Percentiles rank a stretch among this genome's conserved stretches.
These are phyloP conservation scores for Teratosphaeria nubilosa DNA, from an alignment of 2,329 filamentous ascomycete genomes.

Conservation along the genomic window DNA sequence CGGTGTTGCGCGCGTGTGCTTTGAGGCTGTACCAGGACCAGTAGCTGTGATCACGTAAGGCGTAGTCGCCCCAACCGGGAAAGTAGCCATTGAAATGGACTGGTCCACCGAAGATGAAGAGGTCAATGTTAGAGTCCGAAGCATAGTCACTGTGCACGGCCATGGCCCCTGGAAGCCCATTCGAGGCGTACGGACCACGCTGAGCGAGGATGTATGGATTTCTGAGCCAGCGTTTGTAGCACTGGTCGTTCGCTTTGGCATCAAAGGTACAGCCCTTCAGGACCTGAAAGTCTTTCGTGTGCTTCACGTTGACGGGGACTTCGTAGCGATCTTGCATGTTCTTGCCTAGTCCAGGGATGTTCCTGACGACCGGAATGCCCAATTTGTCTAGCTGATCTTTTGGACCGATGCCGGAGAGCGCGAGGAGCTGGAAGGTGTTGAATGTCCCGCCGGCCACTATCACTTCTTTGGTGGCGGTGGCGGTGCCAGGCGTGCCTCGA, in stretches of 20 bases:
- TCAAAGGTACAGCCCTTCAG: constrained; percentile 32
- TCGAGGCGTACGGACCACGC: constrained; percentile 36
- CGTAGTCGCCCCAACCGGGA: constrained; percentile 41
- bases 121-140: constrained; percentile 38
- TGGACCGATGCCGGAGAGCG: constrained; percentile 55
- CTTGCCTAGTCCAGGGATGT: constrained; percentile 53
- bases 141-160: constrained; percentile 28
- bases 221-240: constrained; percentile 32
- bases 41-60: constrained; percentile 34
- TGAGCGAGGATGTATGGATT: constrained; percentile 26
- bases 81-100: constrained; percentile 47
- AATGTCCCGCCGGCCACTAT: constrained; percentile 44
- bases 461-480: constrained; percentile 33
- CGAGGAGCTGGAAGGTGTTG: constrained; percentile 54
- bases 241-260: constrained; percentile 26
- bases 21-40: constrained; percentile 47
- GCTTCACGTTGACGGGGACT: constrained; percentile 40
- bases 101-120: constrained; percentile 47
- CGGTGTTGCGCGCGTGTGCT: constrained; percentile 53
- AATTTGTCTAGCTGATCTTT: constrained; percentile 41
- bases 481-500: constrained; percentile 30
- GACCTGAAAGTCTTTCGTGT: constrained; percentile 26
- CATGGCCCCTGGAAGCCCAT: constrained; percentile 46
- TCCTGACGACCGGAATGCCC: constrained; percentile 43
- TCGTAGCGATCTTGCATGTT: constrained; percentile 54